phyloP scores from a whole-genome alignment of 495 filamentous ascomycete species.

The Penicillium crystallinum region DNA sequence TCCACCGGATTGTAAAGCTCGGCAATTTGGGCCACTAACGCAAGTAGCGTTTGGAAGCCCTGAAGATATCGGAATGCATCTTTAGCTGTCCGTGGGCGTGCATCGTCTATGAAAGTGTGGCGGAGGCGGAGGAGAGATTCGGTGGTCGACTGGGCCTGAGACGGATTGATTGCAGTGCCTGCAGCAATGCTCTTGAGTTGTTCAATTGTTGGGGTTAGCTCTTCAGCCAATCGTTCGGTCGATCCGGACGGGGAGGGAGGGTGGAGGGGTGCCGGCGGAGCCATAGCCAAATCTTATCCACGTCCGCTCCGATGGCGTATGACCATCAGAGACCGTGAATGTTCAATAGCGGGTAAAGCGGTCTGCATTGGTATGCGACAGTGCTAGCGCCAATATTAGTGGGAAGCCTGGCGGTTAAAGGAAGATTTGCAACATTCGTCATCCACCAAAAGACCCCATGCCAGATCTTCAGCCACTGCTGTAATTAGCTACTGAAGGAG shows the following conservation, averaged over 20 bases:
- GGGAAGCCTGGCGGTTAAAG: neutral
- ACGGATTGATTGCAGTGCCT: conserved; percentile 17
- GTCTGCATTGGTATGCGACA: conserved; percentile 40
- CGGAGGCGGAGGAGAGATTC: conserved; percentile 45
- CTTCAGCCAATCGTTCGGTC: conserved; percentile 53
- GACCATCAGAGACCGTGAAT: conserved; percentile 41
- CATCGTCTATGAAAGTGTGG: conserved; percentile 52
- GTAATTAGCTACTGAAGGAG: conserved; percentile 12
- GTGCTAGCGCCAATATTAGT: conserved; percentile 12
- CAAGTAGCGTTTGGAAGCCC: conserved; percentile 73
- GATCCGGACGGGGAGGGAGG: conserved; percentile 59
- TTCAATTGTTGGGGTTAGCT: conserved; percentile 56
- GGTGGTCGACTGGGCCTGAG: conserved; percentile 32
- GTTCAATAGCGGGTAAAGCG: conserved; percentile 30
- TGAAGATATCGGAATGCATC: conserved; percentile 79
- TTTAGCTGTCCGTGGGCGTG: conserved; percentile 44
- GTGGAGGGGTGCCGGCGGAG: conserved; percentile 40
- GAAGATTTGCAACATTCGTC: conserved; percentile 2
- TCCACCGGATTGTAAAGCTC: conserved; percentile 59
- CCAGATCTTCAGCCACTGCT: conserved; percentile 9
- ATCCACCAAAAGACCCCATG: neutral
- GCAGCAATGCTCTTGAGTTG: conserved; percentile 36
- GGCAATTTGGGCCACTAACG: conserved; percentile 61
- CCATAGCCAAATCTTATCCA: conserved; percentile 38
- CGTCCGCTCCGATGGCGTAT: conserved; percentile 33